A percentile compares a stretch with the other conserved stretches of the same genome.
phyloP scores from a whole-genome alignment of 164 flowering plant species.

The Nelumbo lutea region DNA sequence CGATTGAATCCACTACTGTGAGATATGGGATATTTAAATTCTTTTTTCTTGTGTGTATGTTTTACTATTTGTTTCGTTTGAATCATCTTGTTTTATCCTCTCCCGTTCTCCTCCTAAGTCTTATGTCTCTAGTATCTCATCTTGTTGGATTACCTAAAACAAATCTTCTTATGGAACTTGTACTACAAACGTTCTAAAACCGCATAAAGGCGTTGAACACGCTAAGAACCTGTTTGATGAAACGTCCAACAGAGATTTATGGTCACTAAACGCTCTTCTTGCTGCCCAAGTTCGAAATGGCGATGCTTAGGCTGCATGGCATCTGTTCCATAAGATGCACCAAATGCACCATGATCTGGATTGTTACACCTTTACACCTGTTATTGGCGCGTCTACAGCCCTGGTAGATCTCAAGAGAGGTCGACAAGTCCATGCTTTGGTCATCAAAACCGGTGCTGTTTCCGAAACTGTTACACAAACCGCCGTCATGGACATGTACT shows the following conservation, averaged over 20 bases:
- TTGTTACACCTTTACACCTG: constrained; percentile 42
- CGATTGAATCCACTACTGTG: too few species aligned
- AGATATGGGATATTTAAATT: too few species aligned
- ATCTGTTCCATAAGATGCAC: constrained; percentile 31
- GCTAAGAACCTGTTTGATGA: constrained; percentile 24
- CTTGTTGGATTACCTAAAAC: neutral
- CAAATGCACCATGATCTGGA: constrained; percentile 13
- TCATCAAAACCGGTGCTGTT: constrained; percentile 33
- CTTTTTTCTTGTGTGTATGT: too few species aligned
- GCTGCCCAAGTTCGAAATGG: constrained; percentile 22
- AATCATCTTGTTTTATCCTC: too few species aligned
- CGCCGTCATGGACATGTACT: constrained; percentile 49
- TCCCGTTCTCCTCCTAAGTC: too few species aligned
- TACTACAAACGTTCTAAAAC: neutral
- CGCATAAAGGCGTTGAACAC: neutral
- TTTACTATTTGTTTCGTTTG: too few species aligned
- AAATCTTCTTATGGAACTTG: neutral
- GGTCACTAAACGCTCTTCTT: constrained; percentile 34
- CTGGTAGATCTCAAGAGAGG: constrained; percentile 25
- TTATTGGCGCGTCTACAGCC: constrained; percentile 36
- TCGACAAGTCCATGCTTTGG: constrained; percentile 36
- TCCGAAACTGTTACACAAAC: constrained; percentile 35
- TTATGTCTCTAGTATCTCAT: neutral
- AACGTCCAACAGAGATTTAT: constrained; percentile 22
- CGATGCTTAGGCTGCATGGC: constrained; percentile 28